Conservation (phyloP, 176 grass and related monocot species). For the Lolium multiflorum region DNA sequence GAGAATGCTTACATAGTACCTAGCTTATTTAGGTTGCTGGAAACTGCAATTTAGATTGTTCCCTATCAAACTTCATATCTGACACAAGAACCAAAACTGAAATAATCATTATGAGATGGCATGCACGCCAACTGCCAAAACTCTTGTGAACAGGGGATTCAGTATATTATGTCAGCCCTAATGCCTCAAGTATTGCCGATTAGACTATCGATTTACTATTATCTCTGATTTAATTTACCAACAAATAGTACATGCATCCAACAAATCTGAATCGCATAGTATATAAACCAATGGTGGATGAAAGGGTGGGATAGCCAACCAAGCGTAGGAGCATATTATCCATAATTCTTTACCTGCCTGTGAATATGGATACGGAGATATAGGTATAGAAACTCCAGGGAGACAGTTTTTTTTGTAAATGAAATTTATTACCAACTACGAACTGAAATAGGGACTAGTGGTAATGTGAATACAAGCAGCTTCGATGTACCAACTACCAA, state of each 20-base stretch:
- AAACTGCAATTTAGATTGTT: background rate
- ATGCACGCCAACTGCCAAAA: background rate
- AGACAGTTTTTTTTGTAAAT: background rate
- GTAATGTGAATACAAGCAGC: background rate
- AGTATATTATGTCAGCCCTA: background rate
- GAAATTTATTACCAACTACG: background rate
- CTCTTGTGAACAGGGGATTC: background rate
- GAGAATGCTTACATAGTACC: background rate
- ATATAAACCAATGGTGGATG: background rate
- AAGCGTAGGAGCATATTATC: background rate
- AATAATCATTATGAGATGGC: background rate
- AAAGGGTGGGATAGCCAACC: background rate
- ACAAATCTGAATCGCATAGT: background rate
- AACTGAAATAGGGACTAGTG: constrained; percentile 1
- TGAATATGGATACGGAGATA: background rate
- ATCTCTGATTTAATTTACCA: background rate
- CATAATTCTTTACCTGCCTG: background rate
- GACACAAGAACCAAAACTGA: background rate
- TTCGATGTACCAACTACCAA: background rate
- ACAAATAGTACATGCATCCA: background rate
- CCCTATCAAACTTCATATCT: background rate
- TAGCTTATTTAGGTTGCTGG: background rate
- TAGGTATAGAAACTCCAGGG: background rate
- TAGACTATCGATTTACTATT: background rate
- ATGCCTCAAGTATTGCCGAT: background rate